A percentile compares a stretch with the other conserved stretches of the same genome.
phyloP scores from a whole-genome alignment of 768 basidiomycete genomes.

The Leucocoprinus sp. region DNA sequence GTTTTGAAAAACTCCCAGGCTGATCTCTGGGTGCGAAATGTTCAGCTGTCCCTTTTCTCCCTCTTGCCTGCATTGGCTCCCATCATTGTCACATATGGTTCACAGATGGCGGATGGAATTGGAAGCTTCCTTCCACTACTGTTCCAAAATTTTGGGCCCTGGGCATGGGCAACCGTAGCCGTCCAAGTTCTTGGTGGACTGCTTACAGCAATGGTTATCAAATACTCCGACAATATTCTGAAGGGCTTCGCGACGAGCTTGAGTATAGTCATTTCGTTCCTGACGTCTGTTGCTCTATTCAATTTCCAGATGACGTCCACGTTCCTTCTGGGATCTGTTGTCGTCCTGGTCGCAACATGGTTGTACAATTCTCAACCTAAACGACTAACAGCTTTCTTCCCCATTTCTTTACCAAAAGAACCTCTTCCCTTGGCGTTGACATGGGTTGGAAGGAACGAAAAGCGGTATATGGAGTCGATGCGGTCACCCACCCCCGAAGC shows the following conservation, averaged over 20 bases:
- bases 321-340: slow-evolving; percentile 75
- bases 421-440: slow-evolving; percentile 12
- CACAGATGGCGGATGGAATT: slow-evolving; percentile 17
- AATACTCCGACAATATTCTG: slow-evolving; percentile 85
- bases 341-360: slow-evolving; percentile 87
- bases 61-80: slow-evolving; percentile 82
- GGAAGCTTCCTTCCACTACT: slow-evolving; percentile 40
- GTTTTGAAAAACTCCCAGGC: slow-evolving; percentile 84
- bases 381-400: slow-evolving; percentile 4
- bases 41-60: slow-evolving; percentile 92
- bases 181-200: slow-evolving; percentile 90
- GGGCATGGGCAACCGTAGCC: slow-evolving; percentile 87
- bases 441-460: slow-evolving; percentile 19
- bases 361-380: slow-evolving; percentile 71
- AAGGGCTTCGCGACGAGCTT: slow-evolving; percentile 95
- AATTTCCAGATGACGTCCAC: slow-evolving; percentile 79
- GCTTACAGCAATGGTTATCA: slow-evolving; percentile 89
- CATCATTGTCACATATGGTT: slow-evolving; percentile 45
- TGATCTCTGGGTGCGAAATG: slow-evolving; percentile 95
- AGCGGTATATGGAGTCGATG: slow-evolving; percentile 14
- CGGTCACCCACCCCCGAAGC: slow-evolving; percentile 14
- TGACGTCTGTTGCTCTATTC: slow-evolving; percentile 87
- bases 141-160: slow-evolving; percentile 80
- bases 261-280: slow-evolving; percentile 91
- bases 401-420: slow-evolving; percentile 11